Base-by-base conservation (phyloP, 1,284 basidiomycete genomes). In the Moesziomyces antarcticus region DNA sequence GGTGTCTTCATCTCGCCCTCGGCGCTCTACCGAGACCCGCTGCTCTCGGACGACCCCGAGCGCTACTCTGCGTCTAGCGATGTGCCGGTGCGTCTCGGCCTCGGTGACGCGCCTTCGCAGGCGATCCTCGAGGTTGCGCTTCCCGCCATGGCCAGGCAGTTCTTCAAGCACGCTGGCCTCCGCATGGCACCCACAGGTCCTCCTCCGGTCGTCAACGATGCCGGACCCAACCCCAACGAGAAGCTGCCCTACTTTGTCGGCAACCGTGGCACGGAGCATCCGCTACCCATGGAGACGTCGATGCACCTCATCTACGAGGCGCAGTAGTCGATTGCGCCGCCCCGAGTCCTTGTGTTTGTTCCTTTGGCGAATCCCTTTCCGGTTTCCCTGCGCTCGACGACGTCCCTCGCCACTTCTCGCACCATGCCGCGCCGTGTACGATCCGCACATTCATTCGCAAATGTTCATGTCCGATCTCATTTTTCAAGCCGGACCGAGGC, bases 281-380 rank as follows among this genome's bases (percentile, higher is more conserved):
- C 73, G 20, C 53, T 75, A 24, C 73, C 73, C 14, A 64, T 72
- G 47, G 44, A 71, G 49, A 75, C 73, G 7, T 49, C 68, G 40
- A 67, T 75, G 64, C 64, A 72, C 54, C 49, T 75, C 58, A 56
- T 75, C 51, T 73, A 65, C 50, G 46, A 69, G 24, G 27, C 55
- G 25, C 56, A 45, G 30, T 70, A 46, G 58, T 22, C 14, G 13
- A 10, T 13, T 43, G 8, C 20, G 14, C 11, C 13, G 7, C 43
- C 37, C 30, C 33, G 22, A 49, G 25, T 56, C 30, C 14, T 24
- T 40, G 16, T 40, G 37, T 40, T 4, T 5, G 18, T 40, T 6
- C 13, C 16, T 18, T 40, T 6, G 6, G 14, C 37, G 4, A 11
- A 3, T 40, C 3, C 16, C 18, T 40, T 16, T 40, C 6, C 14